These are phyloP conservation scores for Trichocomaceae sp. DNA, from an alignment of 2,329 filamentous ascomycete species.

Conservation along the genomic window DNA sequence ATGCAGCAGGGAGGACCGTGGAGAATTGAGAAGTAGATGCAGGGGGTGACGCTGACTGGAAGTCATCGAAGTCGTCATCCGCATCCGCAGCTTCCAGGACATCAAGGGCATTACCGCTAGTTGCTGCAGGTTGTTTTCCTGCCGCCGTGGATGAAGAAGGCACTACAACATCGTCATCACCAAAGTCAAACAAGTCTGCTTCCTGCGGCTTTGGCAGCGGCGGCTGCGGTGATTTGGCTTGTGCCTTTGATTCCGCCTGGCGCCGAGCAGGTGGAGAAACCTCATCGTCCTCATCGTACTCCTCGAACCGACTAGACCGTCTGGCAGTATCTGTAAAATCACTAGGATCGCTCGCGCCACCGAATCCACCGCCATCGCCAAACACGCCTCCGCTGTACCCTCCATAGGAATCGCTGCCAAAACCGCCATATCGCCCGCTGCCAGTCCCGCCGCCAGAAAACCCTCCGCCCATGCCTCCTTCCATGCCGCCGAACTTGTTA, in stretches of 20 bases:
- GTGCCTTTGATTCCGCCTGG: slow-evolving; percentile 35
- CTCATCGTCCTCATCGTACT: slow-evolving; percentile 94
- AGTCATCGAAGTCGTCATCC: slow-evolving; percentile 96
- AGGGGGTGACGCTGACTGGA: slow-evolving; percentile 54
- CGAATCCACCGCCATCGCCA: slow-evolving; percentile 92
- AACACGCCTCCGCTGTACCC: slow-evolving; percentile 72
- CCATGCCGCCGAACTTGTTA: slow-evolving; percentile 92
- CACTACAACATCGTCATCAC: slow-evolving; percentile 59
- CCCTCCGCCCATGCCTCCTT: slow-evolving; percentile 59
- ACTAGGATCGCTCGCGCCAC: slow-evolving; percentile 56
- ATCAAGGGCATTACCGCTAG: slow-evolving; percentile 41
- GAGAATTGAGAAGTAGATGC: slow-evolving; percentile 31
- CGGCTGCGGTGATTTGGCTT: slow-evolving; percentile 60
- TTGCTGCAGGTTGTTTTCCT: slow-evolving; percentile 41
- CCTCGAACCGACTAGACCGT: slow-evolving; percentile 75
- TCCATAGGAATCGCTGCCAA: slow-evolving; percentile 74
- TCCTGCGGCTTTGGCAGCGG: slow-evolving; percentile 71
- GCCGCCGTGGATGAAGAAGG: slow-evolving; percentile 32
- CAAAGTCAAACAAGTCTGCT: slow-evolving; percentile 83
- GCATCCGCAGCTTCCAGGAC: slow-evolving; percentile 45
- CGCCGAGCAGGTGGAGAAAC: slow-evolving; percentile 48
- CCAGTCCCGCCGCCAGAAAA: slow-evolving; percentile 50
- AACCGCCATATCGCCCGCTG: slow-evolving; percentile 71
- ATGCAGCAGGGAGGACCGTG: slow-evolving; percentile 39
- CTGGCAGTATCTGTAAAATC: slow-evolving; percentile 62